Percentiles rank a stretch among this genome's conserved stretches.
phyloP scores from a whole-genome alignment of 345 rosid genomes.

The Arabis alpina region DNA sequence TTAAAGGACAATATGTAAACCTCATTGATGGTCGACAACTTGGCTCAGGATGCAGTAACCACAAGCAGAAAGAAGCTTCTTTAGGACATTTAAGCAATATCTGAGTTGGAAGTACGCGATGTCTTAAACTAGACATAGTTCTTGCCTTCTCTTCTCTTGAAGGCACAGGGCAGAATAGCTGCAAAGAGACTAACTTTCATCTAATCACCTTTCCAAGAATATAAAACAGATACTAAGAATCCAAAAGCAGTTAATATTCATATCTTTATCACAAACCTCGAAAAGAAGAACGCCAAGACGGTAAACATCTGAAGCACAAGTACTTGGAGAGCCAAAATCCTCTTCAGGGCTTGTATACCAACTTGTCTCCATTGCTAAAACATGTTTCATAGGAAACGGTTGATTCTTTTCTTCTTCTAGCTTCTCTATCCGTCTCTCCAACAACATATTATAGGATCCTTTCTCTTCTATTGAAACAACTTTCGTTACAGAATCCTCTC shows the following conservation, averaged over 20 bases:
- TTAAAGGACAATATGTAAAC: conserved; percentile 39
- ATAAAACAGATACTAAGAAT: conserved; percentile 14
- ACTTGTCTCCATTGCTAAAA: conserved; percentile 76
- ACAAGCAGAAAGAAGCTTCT: conserved; percentile 94
- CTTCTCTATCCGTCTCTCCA: conserved; percentile 48
- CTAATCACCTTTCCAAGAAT: conserved; percentile 41
- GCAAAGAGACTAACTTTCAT: conserved; percentile 40
- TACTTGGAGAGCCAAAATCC: conserved; percentile 54
- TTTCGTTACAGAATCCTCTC: conserved; percentile 51
- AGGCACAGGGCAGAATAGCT: conserved; percentile 71
- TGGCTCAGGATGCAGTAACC: conserved; percentile 93
- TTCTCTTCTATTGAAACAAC: conserved; percentile 11
- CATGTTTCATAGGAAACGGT: conserved; percentile 86
- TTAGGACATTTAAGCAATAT: conserved; percentile 83
- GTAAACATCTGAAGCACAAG: conserved; percentile 89
- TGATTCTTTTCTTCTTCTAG: conserved; percentile 58
- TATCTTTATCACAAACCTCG: conserved; percentile 64
- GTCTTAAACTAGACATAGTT: conserved; percentile 93
- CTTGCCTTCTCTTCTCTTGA: conserved; percentile 75
- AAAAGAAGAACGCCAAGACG: conserved; percentile 87
- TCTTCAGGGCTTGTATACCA: conserved; percentile 98
- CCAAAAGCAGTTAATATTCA: conserved; percentile 26
- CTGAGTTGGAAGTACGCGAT: conserved; percentile 95
- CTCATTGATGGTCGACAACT: conserved; percentile 76
- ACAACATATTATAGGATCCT: conserved; percentile 50